Percentiles rank a stretch among this genome's conserved stretches.
These are phyloP conservation scores for Clarireedia homoeocarpa DNA, from an alignment of 2,329 filamentous ascomycete genomes.

Conservation along the genomic window DNA sequence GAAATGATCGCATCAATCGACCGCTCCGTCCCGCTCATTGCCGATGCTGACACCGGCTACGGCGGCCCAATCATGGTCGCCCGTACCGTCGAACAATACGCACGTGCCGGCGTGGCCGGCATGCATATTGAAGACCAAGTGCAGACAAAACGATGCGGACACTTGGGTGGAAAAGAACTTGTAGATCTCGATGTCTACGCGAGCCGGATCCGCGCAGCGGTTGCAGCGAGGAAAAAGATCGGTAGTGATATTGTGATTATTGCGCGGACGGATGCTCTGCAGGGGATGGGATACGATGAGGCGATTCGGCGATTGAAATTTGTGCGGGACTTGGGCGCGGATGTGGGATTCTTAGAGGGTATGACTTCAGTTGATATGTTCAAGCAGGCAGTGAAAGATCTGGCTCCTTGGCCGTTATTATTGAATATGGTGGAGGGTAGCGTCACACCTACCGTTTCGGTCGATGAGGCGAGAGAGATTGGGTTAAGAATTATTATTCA, in stretches of 20 bases:
- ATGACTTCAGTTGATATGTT: conserved; percentile 33
- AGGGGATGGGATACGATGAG: conserved; percentile 48
- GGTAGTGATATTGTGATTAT: conserved; percentile 50
- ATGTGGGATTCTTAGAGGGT: conserved; percentile 54
- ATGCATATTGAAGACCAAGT: conserved; percentile 59
- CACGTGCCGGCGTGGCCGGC: conserved; percentile 44
- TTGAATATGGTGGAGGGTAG: conserved; percentile 52
- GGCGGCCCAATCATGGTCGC: conserved; percentile 40
- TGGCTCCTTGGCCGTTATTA: conserved; percentile 34
- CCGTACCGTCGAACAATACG: conserved; percentile 27
- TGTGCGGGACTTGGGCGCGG: conserved; percentile 47
- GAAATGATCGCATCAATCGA: conserved; percentile 45
- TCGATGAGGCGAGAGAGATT: conserved; percentile 43
- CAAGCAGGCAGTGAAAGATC: conserved; percentile 36
- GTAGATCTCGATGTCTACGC: conserved; percentile 32
- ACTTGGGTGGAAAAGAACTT: conserved; percentile 53
- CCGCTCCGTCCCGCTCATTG: conserved; percentile 39
- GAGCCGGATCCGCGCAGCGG: conserved; percentile 47
- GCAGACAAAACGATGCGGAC: conserved; percentile 56
- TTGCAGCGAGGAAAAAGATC: conserved; percentile 38
- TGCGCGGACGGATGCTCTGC: conserved; percentile 54
- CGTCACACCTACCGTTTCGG: conserved; percentile 44
- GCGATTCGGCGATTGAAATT: conserved; percentile 42
- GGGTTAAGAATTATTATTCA: conserved; percentile 53
- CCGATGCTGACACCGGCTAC: conserved; percentile 47